A percentile compares a stretch with the other conserved stretches of the same genome.
Conservation (phyloP, 768 basidiomycete genomes). For the Trichaptum fuscoviolaceum region DNA sequence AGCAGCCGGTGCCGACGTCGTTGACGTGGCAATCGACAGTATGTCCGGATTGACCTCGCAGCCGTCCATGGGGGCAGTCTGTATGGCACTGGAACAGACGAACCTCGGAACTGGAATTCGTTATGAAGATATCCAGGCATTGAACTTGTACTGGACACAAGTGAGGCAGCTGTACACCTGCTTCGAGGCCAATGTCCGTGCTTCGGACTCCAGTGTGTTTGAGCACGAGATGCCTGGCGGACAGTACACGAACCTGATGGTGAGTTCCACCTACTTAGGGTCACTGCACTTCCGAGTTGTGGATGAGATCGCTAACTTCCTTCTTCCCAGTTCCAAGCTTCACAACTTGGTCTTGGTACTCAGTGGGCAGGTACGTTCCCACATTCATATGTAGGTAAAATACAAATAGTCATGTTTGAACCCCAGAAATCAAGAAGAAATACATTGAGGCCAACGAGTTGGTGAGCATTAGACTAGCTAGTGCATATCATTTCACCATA, state of each 20-base stretch:
- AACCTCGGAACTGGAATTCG: conserved; percentile 91
- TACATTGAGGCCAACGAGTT: conserved; percentile 98
- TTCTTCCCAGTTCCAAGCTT: conserved; percentile 84
- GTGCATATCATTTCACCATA: conserved; percentile 8
- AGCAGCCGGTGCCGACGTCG: conserved; percentile 94
- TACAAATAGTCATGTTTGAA: neutral
- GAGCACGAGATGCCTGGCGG: conserved; percentile 99
- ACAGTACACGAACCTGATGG: conserved; percentile 92
- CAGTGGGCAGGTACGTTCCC: conserved; percentile 76
- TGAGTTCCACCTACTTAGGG: conserved; percentile 31
- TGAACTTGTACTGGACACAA: conserved; percentile 98
- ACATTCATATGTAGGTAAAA: neutral
- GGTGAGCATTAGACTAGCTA: conserved; percentile 38
- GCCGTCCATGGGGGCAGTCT: conserved; percentile 97
- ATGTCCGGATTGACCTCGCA: conserved; percentile 99
- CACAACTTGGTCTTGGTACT: conserved; percentile 93
- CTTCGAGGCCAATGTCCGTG: conserved; percentile 97
- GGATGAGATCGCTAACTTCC: conserved; percentile 25
- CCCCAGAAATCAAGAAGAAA: conserved; percentile 89
- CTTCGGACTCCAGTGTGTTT: conserved; percentile 96
- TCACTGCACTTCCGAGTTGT: conserved; percentile 12
- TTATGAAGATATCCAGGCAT: conserved; percentile 93
- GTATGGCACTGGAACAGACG: conserved; percentile 93
- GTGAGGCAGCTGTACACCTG: conserved; percentile 91
- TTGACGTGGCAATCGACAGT: conserved; percentile 98